A percentile compares a stretch with the other conserved stretches of the same genome.
Evolutionary conservation across 495 filamentous ascomycete species (phyloP).

Genomic region (Neurospora africana): DNA sequence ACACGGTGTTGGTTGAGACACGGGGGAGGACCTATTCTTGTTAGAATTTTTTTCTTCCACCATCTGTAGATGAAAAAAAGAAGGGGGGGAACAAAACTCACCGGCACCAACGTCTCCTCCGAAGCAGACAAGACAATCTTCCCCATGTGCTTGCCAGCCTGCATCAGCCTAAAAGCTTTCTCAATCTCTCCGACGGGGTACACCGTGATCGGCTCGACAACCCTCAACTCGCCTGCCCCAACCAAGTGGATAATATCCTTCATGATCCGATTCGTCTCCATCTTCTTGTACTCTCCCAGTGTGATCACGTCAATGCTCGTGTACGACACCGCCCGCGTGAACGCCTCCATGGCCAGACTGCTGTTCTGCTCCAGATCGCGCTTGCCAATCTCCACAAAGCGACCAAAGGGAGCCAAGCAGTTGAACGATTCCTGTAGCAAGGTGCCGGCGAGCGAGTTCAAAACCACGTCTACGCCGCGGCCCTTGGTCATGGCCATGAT

Average conservation of each 20-base stretch:
- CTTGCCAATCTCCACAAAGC: slow-evolving; percentile 48
- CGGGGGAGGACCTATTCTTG: slow-evolving; percentile 3
- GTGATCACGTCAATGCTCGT: slow-evolving; percentile 22
- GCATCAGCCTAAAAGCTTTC: slow-evolving; percentile 37
- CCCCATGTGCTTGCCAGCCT: slow-evolving; percentile 41
- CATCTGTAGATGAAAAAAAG: too few relatives aligned
- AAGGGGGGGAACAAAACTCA: too few relatives aligned
- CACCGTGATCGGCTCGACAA: slow-evolving; percentile 23
- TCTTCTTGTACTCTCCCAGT: slow-evolving; percentile 14
- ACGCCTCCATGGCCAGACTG: slow-evolving; percentile 31
- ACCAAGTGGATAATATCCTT: slow-evolving; percentile 33
- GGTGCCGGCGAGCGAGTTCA: slow-evolving; percentile 50
- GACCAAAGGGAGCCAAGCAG: slow-evolving; percentile 44
- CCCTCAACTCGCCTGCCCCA: slow-evolving; percentile 20
- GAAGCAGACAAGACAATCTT: slow-evolving; percentile 41
- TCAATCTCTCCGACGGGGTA: slow-evolving; percentile 29
- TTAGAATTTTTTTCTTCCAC: too few relatives aligned
- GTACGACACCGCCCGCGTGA: slow-evolving; percentile 24
- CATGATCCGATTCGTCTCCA: slow-evolving; percentile 28
- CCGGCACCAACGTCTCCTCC: slow-evolving; percentile 13
- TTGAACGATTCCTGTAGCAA: slow-evolving; percentile 42
- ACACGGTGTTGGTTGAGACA: background rate
- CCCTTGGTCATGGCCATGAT: slow-evolving; percentile 37
- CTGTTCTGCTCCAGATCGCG: slow-evolving; percentile 27
- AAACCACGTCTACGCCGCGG: slow-evolving; percentile 46